Base-by-base conservation (phyloP, 2,329 filamentous ascomycete species). In the Claviceps pazoutovae region DNA sequence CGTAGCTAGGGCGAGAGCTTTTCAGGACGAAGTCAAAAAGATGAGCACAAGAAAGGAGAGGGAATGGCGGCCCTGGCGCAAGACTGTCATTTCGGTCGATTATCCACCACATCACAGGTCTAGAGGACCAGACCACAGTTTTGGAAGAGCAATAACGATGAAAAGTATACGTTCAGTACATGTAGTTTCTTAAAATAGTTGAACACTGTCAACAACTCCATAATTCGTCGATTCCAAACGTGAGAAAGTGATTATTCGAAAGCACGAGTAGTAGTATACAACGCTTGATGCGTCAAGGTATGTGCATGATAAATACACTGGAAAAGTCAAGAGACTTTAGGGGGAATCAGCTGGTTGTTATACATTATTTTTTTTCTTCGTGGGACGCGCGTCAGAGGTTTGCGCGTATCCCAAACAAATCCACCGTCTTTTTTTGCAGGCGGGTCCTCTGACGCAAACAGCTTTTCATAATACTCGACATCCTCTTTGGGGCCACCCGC, bases 361-460 rank as follows among this genome's bases (percentile, higher is more conserved):
- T 38, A 49, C 37, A n/a, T n/a, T n/a, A n/a, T 19, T 8, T 34
- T 42, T 6, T 21, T 19, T 17, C 30, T 43, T 39, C 34, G 34
- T 8, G 51, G 48, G n/a, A 51, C 52, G 19, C 46, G 49, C 7
- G 37, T 39, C 1, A n/a, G 23, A 37, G 57, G 46, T 44, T 54
- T 58, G 4, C 55, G 59, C 1, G 66, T 68, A 47, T 68, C 62
- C 66, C 66, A 68, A 43, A 64, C 59, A 47, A 62, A 62, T 48
- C 59, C 59, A 9, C 56, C 58, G n/a, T 56, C 56, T 9, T 47
- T 56, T 37, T 55, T 54, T 13, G 49, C 48, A 4, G 51, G 46
- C 39, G 39, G 9, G 38, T 53, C 48, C 5, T 52, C 51, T 14
- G 55, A 49, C 11, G 51, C 52, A 37, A 56, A 56, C 36, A 50